Conservation (phyloP, 805 yeast genomes). For the Candida yuanshanica region DNA sequence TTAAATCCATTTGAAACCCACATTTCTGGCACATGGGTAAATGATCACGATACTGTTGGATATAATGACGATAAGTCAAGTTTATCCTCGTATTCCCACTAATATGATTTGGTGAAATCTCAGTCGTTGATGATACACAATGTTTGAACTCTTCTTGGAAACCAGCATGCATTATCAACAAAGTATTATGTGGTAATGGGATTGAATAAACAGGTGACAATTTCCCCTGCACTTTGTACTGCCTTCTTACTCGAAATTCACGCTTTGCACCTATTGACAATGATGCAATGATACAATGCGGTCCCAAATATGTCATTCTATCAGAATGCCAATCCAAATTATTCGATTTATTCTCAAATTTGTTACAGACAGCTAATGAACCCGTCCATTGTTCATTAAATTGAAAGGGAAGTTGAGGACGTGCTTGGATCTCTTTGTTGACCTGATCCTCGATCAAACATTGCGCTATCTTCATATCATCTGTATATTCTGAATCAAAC, state of each 20-base stretch:
- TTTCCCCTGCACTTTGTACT: constrained; percentile 26
- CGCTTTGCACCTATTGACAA: constrained; percentile 65
- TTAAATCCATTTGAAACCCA: constrained; percentile 40
- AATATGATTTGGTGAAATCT: constrained; percentile 39
- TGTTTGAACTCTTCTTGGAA: constrained; percentile 76
- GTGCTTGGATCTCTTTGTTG: constrained; percentile 28
- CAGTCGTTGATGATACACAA: constrained; percentile 43
- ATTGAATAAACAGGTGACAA: constrained; percentile 38
- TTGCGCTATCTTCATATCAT: constrained; percentile 36
- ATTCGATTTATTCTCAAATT: constrained; percentile 43
- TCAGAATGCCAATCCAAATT: constrained; percentile 76
- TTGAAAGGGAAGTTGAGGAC: constrained; percentile 34
- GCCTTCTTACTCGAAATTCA: constrained; percentile 53
- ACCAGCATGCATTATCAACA: constrained; percentile 71
- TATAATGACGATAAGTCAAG: constrained; percentile 58
- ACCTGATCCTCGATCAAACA: constrained; percentile 35
- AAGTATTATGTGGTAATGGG: constrained; percentile 65
- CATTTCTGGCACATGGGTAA: constrained; percentile 41
- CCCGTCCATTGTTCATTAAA: constrained; percentile 41
- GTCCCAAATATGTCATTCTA: constrained; percentile 65
- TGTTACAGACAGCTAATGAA: constrained; percentile 50
- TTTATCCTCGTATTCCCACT: constrained; percentile 52
- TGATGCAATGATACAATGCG: constrained; percentile 63
- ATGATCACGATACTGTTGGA: constrained; percentile 29
- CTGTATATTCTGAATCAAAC: constrained; percentile 30